These are phyloP conservation scores for Zasmidium citrigriseum DNA, from an alignment of 2,329 filamentous ascomycete genomes.

Conservation along the genomic window DNA sequence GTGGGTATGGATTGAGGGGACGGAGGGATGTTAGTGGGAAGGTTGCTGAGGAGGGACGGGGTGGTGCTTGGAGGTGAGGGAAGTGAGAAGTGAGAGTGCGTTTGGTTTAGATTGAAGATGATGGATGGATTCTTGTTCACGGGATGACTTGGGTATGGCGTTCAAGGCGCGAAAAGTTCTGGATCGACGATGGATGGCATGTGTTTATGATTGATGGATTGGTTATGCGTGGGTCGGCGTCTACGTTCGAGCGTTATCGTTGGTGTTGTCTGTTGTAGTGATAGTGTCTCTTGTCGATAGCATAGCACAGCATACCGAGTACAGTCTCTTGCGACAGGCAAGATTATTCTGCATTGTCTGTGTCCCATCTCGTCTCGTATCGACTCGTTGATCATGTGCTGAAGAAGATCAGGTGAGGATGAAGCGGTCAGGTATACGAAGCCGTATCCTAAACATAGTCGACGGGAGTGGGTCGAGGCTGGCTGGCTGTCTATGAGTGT, in stretches of 20 bases:
- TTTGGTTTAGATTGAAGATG: neutral
- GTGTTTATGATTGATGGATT: neutral
- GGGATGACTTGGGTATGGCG: neutral
- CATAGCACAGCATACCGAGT: neutral
- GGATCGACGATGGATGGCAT: too few relatives aligned
- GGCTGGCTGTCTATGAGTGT: too few relatives aligned
- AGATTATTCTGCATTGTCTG: neutral
- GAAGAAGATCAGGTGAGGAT: too few relatives aligned
- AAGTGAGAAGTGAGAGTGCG: too few relatives aligned
- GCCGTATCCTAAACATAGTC: neutral
- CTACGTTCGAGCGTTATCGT: neutral
- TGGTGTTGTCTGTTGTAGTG: neutral
- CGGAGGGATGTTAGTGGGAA: conserved; percentile 71
- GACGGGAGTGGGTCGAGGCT: neutral
- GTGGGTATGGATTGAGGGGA: conserved; percentile 33
- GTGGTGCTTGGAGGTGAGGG: conserved; percentile 20
- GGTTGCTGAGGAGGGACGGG: conserved; percentile 69
- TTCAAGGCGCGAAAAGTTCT: conserved; percentile 2
- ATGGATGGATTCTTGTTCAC: neutral
- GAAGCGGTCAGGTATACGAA: neutral
- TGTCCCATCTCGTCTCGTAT: neutral
- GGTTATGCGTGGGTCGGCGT: neutral
- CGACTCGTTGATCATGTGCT: neutral
- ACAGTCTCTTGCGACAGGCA: neutral
- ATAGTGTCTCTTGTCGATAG: neutral